A percentile compares a stretch with the other conserved stretches of the same genome.
These are phyloP conservation scores for Wickerhamiella siamensis DNA, from an alignment of 805 yeast species.

Conservation along the genomic window DNA sequence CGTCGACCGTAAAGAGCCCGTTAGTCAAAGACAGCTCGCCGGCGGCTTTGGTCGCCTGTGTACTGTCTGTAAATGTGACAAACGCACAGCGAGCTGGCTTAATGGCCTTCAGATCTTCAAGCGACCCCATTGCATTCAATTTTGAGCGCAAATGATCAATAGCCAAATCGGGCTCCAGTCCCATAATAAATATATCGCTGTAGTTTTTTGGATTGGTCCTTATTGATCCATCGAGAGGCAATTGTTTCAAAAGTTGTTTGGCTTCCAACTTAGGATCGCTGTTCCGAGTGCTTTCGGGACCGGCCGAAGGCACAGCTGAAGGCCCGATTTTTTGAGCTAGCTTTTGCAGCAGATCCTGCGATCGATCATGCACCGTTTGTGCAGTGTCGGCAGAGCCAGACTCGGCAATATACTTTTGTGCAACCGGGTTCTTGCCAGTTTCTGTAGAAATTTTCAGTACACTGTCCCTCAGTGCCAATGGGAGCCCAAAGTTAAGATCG, in stretches of 20 bases:
- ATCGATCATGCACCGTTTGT: conserved; percentile 27
- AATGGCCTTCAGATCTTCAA: conserved; percentile 36
- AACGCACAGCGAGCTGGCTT: conserved; percentile 54
- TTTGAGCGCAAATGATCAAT: conserved; percentile 22
- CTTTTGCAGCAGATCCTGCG: conserved; percentile 38
- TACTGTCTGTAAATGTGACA: conserved; percentile 36
- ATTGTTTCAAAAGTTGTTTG: conserved; percentile 4
- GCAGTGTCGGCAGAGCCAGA: conserved; percentile 21
- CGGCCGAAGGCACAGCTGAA: not conserved
- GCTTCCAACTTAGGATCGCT: not conserved
- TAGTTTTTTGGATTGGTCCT: conserved; percentile 29
- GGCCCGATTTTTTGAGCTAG: conserved; percentile 26
- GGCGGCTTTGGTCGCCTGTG: conserved; percentile 35
- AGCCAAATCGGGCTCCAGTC: conserved; percentile 54
- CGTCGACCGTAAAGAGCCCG: conserved; percentile 20
- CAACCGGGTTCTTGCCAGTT: conserved; percentile 38
- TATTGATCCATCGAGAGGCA: conserved; percentile 53
- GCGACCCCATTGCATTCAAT: conserved; percentile 34
- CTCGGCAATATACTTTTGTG: conserved; percentile 43
- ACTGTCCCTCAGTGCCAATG: conserved; percentile 63
- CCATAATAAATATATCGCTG: conserved; percentile 56
- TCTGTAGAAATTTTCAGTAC: conserved; percentile 60
- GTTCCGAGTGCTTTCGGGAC: not conserved
- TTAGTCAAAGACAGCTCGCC: conserved; percentile 4
- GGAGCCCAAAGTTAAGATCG: conserved; percentile 71